A percentile compares a stretch with the other conserved stretches of the same genome.
Evolutionary conservation across 2,329 filamentous ascomycete genomes (phyloP).

Genomic region (Zymoseptoria crescenta): DNA sequence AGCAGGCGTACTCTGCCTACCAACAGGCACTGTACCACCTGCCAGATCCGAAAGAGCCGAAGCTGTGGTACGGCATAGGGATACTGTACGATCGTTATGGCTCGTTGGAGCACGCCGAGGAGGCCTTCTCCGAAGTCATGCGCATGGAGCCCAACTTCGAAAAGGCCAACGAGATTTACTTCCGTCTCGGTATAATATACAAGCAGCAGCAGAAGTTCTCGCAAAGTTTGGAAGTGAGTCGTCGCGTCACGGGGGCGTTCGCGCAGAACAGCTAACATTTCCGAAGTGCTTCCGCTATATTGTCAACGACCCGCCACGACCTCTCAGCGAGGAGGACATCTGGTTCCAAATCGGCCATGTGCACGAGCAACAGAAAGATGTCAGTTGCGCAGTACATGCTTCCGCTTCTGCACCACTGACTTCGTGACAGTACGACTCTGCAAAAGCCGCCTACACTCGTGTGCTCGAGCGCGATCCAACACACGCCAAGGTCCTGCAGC

Average conservation of each 20-base stretch:
- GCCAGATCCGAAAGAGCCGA: conserved; percentile 92
- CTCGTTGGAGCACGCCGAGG: conserved; percentile 86
- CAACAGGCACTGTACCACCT: conserved; percentile 92
- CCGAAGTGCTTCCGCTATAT: conserved; percentile 94
- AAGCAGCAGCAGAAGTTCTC: conserved; percentile 94
- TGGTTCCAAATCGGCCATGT: conserved; percentile 99
- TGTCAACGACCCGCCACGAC: conserved; percentile 81
- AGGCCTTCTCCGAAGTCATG: conserved; percentile 98
- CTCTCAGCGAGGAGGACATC: conserved; percentile 93
- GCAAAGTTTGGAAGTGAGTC: conserved; percentile 75
- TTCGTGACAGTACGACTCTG: conserved; percentile 68
- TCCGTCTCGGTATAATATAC: conserved; percentile 97
- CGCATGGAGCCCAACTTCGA: conserved; percentile 96
- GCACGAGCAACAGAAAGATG: conserved; percentile 97
- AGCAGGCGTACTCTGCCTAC: conserved; percentile 94
- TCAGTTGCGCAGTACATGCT: conserved; percentile 43
- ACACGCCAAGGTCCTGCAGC: conserved; percentile 95
- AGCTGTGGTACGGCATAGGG: conserved; percentile 97
- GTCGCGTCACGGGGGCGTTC: neutral
- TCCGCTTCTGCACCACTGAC: conserved; percentile 22
- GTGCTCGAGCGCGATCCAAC: conserved; percentile 92
- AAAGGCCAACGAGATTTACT: conserved; percentile 98
- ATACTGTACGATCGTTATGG: conserved; percentile 96
- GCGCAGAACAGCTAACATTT: conserved; percentile 15
- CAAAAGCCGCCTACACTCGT: conserved; percentile 84